Base-by-base conservation (phyloP, 768 basidiomycete species). In the Podaxis sp. region DNA sequence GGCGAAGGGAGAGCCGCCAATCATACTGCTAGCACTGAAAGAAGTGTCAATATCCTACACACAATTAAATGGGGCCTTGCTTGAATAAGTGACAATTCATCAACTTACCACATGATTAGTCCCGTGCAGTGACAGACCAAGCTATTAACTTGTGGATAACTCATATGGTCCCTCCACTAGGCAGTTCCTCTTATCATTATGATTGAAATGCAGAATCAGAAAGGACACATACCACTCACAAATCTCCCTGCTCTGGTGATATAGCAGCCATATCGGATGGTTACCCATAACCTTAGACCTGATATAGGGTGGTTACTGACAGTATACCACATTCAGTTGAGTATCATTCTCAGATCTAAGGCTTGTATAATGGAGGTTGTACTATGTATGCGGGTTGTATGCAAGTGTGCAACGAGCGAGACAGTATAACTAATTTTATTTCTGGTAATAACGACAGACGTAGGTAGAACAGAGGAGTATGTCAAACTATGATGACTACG, bases 81-180 rank as follows among this genome's bases (percentile, higher is more conserved):
- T 8, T 17, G 44, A 6, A 17, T 46, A 2, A 6, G 2, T 19
- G 17, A 17, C 12, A 46, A 46, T 5, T 46, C 19, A 19, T 5
- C 19, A n/a, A 17, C 44, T 8, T 17, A 51, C 48, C 57, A 59
- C 11, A 59, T 19, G 19, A 59, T 51, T 13, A 48, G 8, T 13
- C 57, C 57, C 2, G 48, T 59, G 11, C 57, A n/a, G n/a, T 39
- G 4, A 59, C 6, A 5, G 46, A 28, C 57, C 57, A 59, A 49
- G 49, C 49, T 1, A 59, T 59, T 13, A 59, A 19, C 4, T 38
- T 26, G 8, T 48, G 36, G 28, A 59, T 33, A 3, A 49, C 57
- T 36, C 57, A 48, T 59, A 51, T 49, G 8, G 30, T 59, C 3
- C 44, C 46, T 28, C 48, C 57, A 4, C 57, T 59, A 7, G 24